phyloP scores from a whole-genome alignment of 352 stramenopile genomes.

The Globisporangium camurandrum region DNA sequence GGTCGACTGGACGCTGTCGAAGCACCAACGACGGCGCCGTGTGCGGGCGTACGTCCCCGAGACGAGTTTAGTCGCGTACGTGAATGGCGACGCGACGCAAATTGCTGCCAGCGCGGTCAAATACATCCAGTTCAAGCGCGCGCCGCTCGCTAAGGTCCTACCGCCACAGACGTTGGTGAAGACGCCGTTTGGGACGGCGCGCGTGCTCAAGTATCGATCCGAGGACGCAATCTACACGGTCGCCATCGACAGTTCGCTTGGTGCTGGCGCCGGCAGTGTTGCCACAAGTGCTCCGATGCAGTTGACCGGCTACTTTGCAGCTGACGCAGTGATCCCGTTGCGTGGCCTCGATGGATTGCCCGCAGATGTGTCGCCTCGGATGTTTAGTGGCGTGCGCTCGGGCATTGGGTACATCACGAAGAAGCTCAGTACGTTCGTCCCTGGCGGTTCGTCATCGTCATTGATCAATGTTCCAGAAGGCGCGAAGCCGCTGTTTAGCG shows the following conservation, averaged over 20 bases:
- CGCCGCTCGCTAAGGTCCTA: slow-evolving; percentile 33
- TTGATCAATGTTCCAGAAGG: too few relatives aligned
- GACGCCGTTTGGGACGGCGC: slow-evolving; percentile 72
- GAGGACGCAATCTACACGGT: slow-evolving; percentile 73
- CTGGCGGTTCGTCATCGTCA: slow-evolving; percentile 14
- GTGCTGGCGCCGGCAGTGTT: too few relatives aligned
- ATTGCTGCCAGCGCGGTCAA: slow-evolving; percentile 37
- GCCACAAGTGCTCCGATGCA: slow-evolving; percentile 28
- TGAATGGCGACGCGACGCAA: slow-evolving; percentile 26
- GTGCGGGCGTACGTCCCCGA: slow-evolving; percentile 49
- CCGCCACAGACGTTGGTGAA: slow-evolving; percentile 47
- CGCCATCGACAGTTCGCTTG: too few relatives aligned
- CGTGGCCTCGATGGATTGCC: slow-evolving; percentile 21
- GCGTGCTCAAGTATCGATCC: slow-evolving; percentile 47
- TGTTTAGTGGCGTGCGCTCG: slow-evolving; percentile 66
- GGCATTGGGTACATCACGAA: slow-evolving; percentile 76
- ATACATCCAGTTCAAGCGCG: slow-evolving; percentile 50
- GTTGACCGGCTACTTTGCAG: slow-evolving; percentile 38
- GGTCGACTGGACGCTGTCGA: slow-evolving; percentile 55
- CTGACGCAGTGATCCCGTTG: slow-evolving; percentile 37
- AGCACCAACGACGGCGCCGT: slow-evolving; percentile 27
- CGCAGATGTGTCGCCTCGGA: slow-evolving; percentile 43
- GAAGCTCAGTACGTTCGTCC: slow-evolving; percentile 68
- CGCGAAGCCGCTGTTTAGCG: slow-evolving; percentile 40
- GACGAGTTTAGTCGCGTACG: slow-evolving; percentile 36